Evolutionary conservation across 345 rosid genomes (phyloP).

Genomic region (Bruguiera gymnorhiza): DNA sequence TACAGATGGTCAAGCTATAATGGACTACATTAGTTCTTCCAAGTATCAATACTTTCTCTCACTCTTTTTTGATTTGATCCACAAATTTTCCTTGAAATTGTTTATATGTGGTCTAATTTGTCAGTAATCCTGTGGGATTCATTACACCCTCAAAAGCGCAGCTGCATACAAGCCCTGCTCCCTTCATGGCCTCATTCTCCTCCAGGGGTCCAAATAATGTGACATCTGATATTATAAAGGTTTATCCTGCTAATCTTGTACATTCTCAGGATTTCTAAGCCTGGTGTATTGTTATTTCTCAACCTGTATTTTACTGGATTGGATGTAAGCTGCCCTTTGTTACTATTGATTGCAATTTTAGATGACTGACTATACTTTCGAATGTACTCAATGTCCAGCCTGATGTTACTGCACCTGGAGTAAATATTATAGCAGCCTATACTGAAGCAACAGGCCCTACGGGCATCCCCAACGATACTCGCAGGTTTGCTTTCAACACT

Average conservation of each 20-base stretch:
- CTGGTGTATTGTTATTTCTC: no score
- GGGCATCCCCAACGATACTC: background rate
- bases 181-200: slow-evolving; percentile 25
- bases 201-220: slow-evolving; percentile 21
- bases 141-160: slow-evolving; percentile 2
- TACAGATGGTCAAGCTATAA: slow-evolving; percentile 34
- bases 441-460: background rate
- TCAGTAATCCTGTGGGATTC: slow-evolving; percentile 26
- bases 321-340: background rate
- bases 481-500: background rate
- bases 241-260: background rate
- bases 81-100: background rate
- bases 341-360: background rate
- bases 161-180: slow-evolving; percentile 12
- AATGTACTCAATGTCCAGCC: slow-evolving; percentile 7
- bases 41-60: slow-evolving; percentile 25
- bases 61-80: background rate
- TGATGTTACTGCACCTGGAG: slow-evolving; percentile 22
- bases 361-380: background rate
- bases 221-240: background rate
- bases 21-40: slow-evolving; percentile 37
- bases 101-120: background rate
- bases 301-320: no score
- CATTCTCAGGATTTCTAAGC: background rate
- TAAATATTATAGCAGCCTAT: slow-evolving; percentile 5